These are phyloP conservation scores for Cordyceps cicadae DNA, from an alignment of 2,329 filamentous ascomycete species.

Conservation along the genomic window DNA sequence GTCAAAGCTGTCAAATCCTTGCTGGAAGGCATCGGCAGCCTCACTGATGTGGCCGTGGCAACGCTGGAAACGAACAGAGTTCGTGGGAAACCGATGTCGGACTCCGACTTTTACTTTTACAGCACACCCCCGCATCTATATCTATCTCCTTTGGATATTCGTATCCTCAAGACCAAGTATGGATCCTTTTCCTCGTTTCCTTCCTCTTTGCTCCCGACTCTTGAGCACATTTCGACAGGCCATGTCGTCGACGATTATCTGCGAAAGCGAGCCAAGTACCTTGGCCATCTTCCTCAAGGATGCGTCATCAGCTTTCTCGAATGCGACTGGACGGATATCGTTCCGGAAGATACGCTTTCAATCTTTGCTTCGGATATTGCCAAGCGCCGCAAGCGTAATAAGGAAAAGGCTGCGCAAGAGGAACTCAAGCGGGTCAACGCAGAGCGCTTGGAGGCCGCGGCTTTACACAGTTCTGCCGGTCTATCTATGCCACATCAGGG, in stretches of 20 bases:
- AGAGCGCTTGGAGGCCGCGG: conserved; percentile 68
- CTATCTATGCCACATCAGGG: conserved; percentile 30
- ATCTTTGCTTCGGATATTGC: conserved; percentile 71
- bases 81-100: conserved; percentile 21
- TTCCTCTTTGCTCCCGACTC: conserved; percentile 73
- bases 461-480: conserved; percentile 46
- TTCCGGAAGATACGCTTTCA: conserved; percentile 65
- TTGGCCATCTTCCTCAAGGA: conserved; percentile 79
- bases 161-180: conserved; percentile 84
- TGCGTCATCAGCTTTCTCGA: conserved; percentile 87
- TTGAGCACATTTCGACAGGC: conserved; percentile 82
- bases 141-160: conserved; percentile 81
- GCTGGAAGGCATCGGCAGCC: conserved; percentile 60
- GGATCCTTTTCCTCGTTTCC: conserved; percentile 76
- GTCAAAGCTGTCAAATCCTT: conserved; percentile 64
- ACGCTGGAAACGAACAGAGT: conserved; percentile 15
- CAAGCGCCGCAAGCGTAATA: conserved; percentile 64
- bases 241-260: conserved; percentile 81
- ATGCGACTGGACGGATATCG: conserved; percentile 91
- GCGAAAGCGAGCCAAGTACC: conserved; percentile 76
- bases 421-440: conserved; percentile 78
- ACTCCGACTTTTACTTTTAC: conserved; percentile 73
- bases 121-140: conserved; percentile 82
- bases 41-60: conserved; percentile 22
- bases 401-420: conserved; percentile 76